Percentiles rank a stretch among this genome's conserved stretches.
Evolutionary conservation across 768 basidiomycete genomes (phyloP).

Genomic region (Hygrophorus pudorinus): DNA sequence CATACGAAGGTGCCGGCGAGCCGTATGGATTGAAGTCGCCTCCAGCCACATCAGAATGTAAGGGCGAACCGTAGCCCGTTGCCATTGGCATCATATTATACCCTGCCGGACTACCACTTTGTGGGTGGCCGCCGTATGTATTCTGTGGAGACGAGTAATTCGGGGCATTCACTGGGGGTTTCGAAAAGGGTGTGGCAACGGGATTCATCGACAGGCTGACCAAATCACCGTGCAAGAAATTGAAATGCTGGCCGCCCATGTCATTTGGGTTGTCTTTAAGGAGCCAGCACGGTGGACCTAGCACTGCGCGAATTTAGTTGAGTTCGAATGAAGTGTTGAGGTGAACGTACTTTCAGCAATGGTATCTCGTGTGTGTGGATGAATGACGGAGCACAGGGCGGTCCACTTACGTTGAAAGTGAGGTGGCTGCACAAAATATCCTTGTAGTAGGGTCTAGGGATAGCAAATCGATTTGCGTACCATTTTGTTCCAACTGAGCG

Average conservation of each 20-base stretch:
- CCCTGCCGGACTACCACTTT: background rate
- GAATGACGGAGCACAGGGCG: background rate
- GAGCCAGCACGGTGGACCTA: background rate
- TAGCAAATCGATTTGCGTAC: background rate
- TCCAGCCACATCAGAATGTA: background rate
- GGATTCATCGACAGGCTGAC: slow-evolving; percentile 3
- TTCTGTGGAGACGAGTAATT: too few species aligned
- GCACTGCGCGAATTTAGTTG: background rate
- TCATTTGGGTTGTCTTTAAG: slow-evolving; percentile 5
- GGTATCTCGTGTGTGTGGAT: slow-evolving; percentile 3
- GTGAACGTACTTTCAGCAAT: slow-evolving; percentile 2
- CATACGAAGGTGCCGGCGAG: background rate
- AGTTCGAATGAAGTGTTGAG: too few species aligned
- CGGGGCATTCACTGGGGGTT: background rate
- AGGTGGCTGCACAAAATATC: background rate
- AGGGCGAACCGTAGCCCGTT: background rate
- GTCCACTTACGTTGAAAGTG: slow-evolving; percentile 6
- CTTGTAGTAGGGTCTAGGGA: background rate
- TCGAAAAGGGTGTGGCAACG: background rate
- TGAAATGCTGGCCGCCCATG: background rate
- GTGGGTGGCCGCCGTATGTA: background rate
- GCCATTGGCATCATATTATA: background rate
- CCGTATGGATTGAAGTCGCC: background rate
- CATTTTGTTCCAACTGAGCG: slow-evolving; percentile 3
- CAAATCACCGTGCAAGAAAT: background rate